Evolutionary conservation across 192 early-diverging fungal genomes (phyloP), one percentile per base, ranked within the genome.

Genomic region (Umbelopsis isabellina): DNA sequence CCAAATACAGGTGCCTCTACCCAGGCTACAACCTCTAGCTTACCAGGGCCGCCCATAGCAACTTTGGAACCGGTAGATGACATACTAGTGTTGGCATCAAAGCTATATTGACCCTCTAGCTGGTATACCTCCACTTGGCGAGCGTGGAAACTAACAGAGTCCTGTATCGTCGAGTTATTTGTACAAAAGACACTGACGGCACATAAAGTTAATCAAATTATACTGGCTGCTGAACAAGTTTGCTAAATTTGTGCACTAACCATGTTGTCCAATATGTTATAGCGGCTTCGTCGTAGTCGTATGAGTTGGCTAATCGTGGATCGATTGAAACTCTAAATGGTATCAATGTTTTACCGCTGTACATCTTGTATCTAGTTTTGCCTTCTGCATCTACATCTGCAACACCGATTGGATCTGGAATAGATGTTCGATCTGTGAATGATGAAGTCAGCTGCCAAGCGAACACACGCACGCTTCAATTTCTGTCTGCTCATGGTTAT

Each of bases 111-210:
- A 12, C 55, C 33, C 27, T 61, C 55, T 3, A 61, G 25, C 18
- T 61, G 55, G n/a, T 35, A 61, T 5, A 61, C 18, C 7, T 61
- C 25, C 30, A 61, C 55, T 61, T 61, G 55, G 30, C 55, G 55
- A 12, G 55, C 27, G 11, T 61, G 27, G 5, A 61, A 61, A 3
- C 15, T 30, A 16, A 61, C 13, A 37, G 55, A 61, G 16, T 61
- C 55, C 12, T 35, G 27, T 30, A 35, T 16, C 7, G 30, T 15
- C 37, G 55, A n/a, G 16, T 35, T 61, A 16, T 16, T 35, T 25
- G 18, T 30, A 52, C 25, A 15, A 22, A 55, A 55, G 4, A 35
- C 30, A 61, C 55, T 35, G 7, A 1, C 33, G 15, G 6, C 21
- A 61, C 4, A 33, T n/a, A 35, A 13, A 13, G 30, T 35, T 22